Conservation (phyloP, 192 early-diverging fungal species). For the Rhizophagus clarus region DNA sequence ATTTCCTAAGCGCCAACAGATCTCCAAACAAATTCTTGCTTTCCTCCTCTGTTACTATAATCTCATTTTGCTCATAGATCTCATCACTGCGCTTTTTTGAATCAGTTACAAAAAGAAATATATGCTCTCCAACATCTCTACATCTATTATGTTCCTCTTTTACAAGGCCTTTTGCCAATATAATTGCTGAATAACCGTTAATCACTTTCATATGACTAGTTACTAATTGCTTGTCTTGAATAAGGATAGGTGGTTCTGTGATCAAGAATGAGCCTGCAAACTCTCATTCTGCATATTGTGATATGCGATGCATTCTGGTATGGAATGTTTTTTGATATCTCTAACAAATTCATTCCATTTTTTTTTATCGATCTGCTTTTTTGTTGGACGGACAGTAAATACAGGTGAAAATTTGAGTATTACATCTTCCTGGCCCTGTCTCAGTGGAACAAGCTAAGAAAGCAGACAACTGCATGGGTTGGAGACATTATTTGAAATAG, state of each 20-base stretch:
- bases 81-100: too few relatives aligned
- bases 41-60: conserved; percentile 19
- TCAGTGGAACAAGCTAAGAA: not conserved
- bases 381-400: conserved; percentile 7
- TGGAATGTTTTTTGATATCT: not conserved
- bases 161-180: not conserved
- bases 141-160: not conserved
- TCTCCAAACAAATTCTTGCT: not conserved
- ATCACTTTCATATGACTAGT: conserved; percentile 14
- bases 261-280: not conserved
- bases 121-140: conserved; percentile 18
- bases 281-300: not conserved
- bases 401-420: not conserved
- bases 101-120: too few relatives aligned
- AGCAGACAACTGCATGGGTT: not conserved
- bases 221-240: too few relatives aligned
- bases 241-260: not conserved
- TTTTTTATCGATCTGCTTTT: conserved; percentile 9
- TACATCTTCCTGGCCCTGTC: not conserved
- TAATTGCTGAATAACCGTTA: conserved; percentile 4
- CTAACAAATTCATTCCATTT: not conserved
- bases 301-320: not conserved
- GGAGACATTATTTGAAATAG: not conserved
- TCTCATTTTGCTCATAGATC: not conserved
- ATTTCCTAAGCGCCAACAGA: conserved; percentile 10